Conservation (phyloP, 2,329 filamentous ascomycete genomes). For the Penicillium sp. region DNA sequence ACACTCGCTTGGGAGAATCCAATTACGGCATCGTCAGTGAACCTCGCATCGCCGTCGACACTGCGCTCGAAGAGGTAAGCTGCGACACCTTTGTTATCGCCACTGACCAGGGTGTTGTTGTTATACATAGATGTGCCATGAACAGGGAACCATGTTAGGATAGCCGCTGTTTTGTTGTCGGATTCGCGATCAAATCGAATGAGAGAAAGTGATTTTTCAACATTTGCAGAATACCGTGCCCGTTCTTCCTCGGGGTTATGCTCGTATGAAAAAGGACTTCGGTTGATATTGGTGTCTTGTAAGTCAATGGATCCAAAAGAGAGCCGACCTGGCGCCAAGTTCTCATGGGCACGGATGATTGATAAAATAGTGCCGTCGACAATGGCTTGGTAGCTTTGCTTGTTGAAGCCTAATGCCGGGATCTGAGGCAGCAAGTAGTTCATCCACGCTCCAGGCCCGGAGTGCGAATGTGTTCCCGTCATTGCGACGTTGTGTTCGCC, state of each 20-base stretch:
- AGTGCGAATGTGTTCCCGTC: conserved; percentile 89
- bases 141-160: conserved; percentile 87
- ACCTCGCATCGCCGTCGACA: conserved; percentile 53
- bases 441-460: conserved; percentile 86
- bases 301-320: conserved; percentile 69
- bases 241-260: conserved; percentile 79
- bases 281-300: conserved; percentile 77
- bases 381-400: conserved; percentile 83
- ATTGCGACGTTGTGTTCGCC: conserved; percentile 78
- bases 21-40: conserved; percentile 71
- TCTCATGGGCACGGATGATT: conserved; percentile 75
- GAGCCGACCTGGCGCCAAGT: conserved; percentile 66
- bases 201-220: conserved; percentile 77
- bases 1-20: conserved; percentile 92
- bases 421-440: conserved; percentile 94
- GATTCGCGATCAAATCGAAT: conserved; percentile 72
- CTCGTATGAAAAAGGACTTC: conserved; percentile 83
- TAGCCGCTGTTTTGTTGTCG: conserved; percentile 72
- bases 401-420: conserved; percentile 79
- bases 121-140: conserved; percentile 88
- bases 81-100: conserved; percentile 96
- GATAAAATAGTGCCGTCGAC: conserved; percentile 81
- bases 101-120: conserved; percentile 86
- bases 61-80: conserved; percentile 78
- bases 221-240: conserved; percentile 60